Percentiles rank a stretch among this genome's conserved stretches.
These are phyloP conservation scores for Stephania cephalantha DNA, from an alignment of 164 flowering plant genomes.

Conservation along the genomic window DNA sequence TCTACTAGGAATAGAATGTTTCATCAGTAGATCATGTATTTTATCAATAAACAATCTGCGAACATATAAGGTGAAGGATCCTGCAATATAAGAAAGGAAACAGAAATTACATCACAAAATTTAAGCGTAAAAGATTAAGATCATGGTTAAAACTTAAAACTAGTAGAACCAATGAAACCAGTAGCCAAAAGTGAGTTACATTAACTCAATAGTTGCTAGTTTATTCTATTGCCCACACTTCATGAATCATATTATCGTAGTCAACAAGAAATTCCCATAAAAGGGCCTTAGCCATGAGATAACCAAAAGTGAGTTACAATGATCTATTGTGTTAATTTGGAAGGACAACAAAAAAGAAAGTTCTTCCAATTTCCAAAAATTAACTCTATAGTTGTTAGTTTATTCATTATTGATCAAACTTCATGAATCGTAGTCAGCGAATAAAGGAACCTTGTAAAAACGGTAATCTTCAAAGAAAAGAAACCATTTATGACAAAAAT, in stretches of 20 bases:
- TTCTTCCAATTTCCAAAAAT: background rate
- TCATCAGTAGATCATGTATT: constrained; percentile 53
- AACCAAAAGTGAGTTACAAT: background rate
- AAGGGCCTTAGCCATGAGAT: background rate
- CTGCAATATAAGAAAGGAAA: constrained; percentile 32
- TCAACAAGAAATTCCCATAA: background rate
- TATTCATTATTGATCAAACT: background rate
- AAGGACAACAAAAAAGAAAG: background rate
- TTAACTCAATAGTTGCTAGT: no score
- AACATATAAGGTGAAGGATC: constrained; percentile 43
- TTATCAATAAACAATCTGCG: constrained; percentile 52
- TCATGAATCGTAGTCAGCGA: background rate
- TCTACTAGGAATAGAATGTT: constrained; percentile 50
- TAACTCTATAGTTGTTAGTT: background rate
- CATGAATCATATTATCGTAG: background rate
- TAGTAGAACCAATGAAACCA: background rate
- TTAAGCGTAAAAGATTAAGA: background rate
- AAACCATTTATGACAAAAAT: background rate
- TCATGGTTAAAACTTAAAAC: background rate
- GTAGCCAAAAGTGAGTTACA: background rate
- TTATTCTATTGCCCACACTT: no score
- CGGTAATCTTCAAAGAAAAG: background rate
- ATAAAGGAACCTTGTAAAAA: background rate
- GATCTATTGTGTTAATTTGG: background rate
- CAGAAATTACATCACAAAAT: background rate